Base-by-base conservation (phyloP, 169 alveolate species). In the Fabrea salina region DNA sequence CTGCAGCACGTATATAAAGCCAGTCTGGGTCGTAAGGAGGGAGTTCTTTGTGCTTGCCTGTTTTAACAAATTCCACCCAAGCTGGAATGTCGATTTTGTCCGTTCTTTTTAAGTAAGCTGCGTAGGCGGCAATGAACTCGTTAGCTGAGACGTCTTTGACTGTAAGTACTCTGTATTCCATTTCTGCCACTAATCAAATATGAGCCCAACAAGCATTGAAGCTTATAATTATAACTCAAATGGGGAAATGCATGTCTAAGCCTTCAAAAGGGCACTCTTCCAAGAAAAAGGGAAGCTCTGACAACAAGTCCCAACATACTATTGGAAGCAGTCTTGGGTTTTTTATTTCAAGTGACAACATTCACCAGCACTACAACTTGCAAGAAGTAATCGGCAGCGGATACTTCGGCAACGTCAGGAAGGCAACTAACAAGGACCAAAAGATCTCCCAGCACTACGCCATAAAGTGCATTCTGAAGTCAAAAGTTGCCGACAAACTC, bases 1-100 rank as follows among this genome's bases (percentile, higher is more conserved):
- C 97, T 6, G 99, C 99, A 41, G 99, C 98, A 85, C 99, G 93
- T 19, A 95, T 82, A 94, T 92, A 98, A 75, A 96, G 93, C 99
- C 99, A 98, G 86, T 98, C 98, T 30, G 95, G 95, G 87, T 97
- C 95, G 61, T 90, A 90, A 6, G 99, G 99, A 27, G 99, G 98
- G 41, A 97, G 89, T 81, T 95, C 97, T 87, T 93, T 96, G 33
- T 97, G 96, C 72, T 92, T 89, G 47, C 97, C 97, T 0, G 99
- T 97, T 86, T 97, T 97, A 8, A 94, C 98, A 82, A 94, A 95
- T 56, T 92, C 94, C 56, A 93, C 93, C 99, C 99, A 97, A 83
- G 96, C 96, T 40, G 99, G 99, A 76, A 95, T 88, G 76, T 92
- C 95, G 82, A 98, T 89, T 90, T 97, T 94, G 82, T 96, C 97